Evolutionary conservation across 345 rosid species (phyloP).

Genomic region (Firmiana major): DNA sequence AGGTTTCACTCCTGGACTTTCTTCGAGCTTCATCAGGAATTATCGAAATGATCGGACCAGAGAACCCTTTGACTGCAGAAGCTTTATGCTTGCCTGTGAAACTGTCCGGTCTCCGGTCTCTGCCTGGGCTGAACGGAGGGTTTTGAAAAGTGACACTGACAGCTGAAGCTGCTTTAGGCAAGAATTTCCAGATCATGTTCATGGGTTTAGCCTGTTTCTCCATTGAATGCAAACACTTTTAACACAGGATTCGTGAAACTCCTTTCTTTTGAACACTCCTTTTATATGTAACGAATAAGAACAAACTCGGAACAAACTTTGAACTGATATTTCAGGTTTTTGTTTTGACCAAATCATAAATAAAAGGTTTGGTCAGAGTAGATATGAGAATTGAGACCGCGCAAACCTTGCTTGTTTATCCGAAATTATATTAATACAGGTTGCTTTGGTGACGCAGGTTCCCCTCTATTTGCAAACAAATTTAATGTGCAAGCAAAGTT

Average conservation of each 20-base stretch:
- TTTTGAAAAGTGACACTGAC: slow-evolving; percentile 39
- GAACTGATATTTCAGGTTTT: not conserved
- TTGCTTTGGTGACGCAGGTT: not conserved
- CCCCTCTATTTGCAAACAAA: too few species aligned
- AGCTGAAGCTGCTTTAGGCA: slow-evolving; percentile 56
- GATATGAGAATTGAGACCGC: not conserved
- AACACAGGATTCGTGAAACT: not conserved
- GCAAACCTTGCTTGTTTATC: not conserved
- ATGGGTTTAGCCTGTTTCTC: slow-evolving; percentile 32
- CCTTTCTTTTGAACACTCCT: not conserved
- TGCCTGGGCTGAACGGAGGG: slow-evolving; percentile 62
- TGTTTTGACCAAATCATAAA: slow-evolving; percentile 16
- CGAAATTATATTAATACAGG: slow-evolving; percentile 13
- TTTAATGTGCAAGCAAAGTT: not conserved
- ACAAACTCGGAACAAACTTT: not conserved
- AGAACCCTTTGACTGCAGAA: slow-evolving; percentile 36
- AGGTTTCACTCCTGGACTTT: slow-evolving; percentile 29
- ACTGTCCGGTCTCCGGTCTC: slow-evolving; percentile 37
- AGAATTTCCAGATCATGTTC: slow-evolving; percentile 45
- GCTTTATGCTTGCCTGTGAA: slow-evolving; percentile 20
- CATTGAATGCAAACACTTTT: not conserved
- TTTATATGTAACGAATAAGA: not conserved
- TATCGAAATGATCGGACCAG: slow-evolving; percentile 56
- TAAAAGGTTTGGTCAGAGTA: slow-evolving; percentile 19
- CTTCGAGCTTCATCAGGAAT: slow-evolving; percentile 62